Percentiles rank a stretch among this genome's conserved stretches.
Conservation (phyloP, 192 early-diverging fungal species). For the Tieghemiomyces parasiticus region DNA sequence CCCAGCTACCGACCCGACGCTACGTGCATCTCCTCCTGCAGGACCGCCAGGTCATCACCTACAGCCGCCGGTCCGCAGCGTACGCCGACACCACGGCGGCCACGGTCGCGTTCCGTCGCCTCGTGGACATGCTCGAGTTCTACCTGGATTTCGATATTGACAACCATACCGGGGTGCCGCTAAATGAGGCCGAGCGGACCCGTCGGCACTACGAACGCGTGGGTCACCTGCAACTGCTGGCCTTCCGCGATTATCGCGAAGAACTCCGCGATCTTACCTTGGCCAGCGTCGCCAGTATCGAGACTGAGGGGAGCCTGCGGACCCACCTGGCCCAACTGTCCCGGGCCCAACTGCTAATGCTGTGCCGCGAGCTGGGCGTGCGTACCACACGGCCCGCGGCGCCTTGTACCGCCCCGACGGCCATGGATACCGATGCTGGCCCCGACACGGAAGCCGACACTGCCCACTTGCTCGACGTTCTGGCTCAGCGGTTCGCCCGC, state of each 20-base stretch:
- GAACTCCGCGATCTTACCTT: conserved; percentile 59
- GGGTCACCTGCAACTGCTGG: conserved; percentile 52
- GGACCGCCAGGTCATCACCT: conserved; percentile 58
- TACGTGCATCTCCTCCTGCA: conserved; percentile 64
- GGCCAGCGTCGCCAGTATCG: conserved; percentile 51
- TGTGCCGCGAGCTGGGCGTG: conserved; percentile 49
- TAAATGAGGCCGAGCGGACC: conserved; percentile 47
- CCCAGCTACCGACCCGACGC: conserved; percentile 86
- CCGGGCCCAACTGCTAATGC: conserved; percentile 25
- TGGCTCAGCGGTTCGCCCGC: conserved; percentile 41
- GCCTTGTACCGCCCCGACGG: conserved; percentile 9
- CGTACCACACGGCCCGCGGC: conserved; percentile 24
- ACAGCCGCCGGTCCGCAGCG: conserved; percentile 13
- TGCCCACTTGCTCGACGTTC: conserved; percentile 39
- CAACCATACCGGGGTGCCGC: conserved; percentile 59
- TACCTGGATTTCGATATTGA: conserved; percentile 72
- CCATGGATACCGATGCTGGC: conserved; percentile 10
- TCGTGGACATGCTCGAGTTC: conserved; percentile 49
- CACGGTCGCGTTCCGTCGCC: conserved; percentile 35
- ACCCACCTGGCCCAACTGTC: conserved; percentile 36
- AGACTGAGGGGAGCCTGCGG: conserved; percentile 26
- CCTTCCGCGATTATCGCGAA: conserved; percentile 49
- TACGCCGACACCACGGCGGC: background rate
- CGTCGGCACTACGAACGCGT: conserved; percentile 44
- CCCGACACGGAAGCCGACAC: conserved; percentile 15